Base-by-base conservation (phyloP, 805 yeast species). In the Kodamaea laetipori region DNA sequence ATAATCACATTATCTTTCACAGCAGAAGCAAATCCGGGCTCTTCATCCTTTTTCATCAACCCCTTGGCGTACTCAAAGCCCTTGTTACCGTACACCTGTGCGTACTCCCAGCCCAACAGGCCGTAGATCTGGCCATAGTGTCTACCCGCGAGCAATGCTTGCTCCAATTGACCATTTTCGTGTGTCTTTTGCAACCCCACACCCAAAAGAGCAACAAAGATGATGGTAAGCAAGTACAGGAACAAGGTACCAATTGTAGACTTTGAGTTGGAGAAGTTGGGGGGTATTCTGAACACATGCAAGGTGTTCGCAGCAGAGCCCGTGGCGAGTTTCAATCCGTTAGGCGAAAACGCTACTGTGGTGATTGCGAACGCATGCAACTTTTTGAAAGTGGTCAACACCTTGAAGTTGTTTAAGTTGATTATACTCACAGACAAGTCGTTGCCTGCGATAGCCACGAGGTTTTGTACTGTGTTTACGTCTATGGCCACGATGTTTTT, bases 361-460 rank as follows among this genome's bases (percentile, higher is more conserved):
- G 97, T 89, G 41, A 89, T 81, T 18, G 95, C 89, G 60, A 86
- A 86, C 6, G 75, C 69, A 60, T 90, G 97, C 43, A 86, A 81
- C 47, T 84, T 77, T 33, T 75, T 74, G 43, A 80, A 67, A 5
- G 71, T 65, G 45, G 75, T 78, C 18, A 80, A 53, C 9, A 74
- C 61, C 33, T 74, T 71, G 46, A 90, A 75, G 48, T 74, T 78
- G 2, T 71, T 66, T 11, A 76, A 59, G 31, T 76, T 73, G 9
- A 82, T 60, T n/a, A 90, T 52, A 1, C 78, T 64, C 9, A 90
- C 66, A 1, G 94, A 78, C 50, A 80, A 76, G 52, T 86, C 94
- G 43, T 82, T 79, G 0, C 83, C 81, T 0, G 85, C 81, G 16
- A 82, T 51, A 1, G 82, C 82, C 21, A 78, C 63, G 37, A 80